phyloP scores from a whole-genome alignment of 2,329 filamentous ascomycete species.

The Fusarium sp. region DNA sequence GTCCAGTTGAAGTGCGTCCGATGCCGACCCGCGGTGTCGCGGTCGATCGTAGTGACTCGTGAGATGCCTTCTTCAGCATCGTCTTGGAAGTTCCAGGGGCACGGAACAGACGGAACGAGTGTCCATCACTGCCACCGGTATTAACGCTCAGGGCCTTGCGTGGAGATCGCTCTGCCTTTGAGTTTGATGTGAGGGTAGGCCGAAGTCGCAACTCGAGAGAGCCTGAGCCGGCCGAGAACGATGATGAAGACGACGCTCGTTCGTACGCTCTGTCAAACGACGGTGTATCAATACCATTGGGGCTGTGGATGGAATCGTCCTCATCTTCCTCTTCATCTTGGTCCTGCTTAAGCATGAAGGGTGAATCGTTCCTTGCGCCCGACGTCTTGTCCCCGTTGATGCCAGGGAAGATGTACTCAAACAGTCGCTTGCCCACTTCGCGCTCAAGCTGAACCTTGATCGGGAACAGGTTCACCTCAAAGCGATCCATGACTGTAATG shows the following conservation, averaged over 20 bases:
- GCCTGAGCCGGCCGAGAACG: slow-evolving; percentile 73
- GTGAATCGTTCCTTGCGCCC: slow-evolving; percentile 68
- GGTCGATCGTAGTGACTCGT: slow-evolving; percentile 64
- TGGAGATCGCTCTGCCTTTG: slow-evolving; percentile 49
- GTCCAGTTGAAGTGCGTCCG: slow-evolving; percentile 59
- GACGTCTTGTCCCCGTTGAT: slow-evolving; percentile 67
- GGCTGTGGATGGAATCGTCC: slow-evolving; percentile 54
- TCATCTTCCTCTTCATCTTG: slow-evolving; percentile 60
- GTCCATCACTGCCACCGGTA: slow-evolving; percentile 57
- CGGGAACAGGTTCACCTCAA: slow-evolving; percentile 93
- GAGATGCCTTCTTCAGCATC: slow-evolving; percentile 64
- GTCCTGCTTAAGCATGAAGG: slow-evolving; percentile 64
- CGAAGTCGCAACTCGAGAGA: slow-evolving; percentile 85
- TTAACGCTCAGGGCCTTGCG: slow-evolving; percentile 64
- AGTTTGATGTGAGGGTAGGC: slow-evolving; percentile 78
- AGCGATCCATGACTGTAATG: slow-evolving; percentile 96
- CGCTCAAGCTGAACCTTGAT: slow-evolving; percentile 94
- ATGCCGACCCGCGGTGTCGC: slow-evolving; percentile 56
- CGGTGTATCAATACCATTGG: slow-evolving; percentile 51
- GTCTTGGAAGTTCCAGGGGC: slow-evolving; percentile 57
- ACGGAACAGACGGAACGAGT: slow-evolving; percentile 65
- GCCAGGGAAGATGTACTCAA: slow-evolving; percentile 97
- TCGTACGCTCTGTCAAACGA: slow-evolving; percentile 60
- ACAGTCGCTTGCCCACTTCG: slow-evolving; percentile 90
- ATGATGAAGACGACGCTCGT: slow-evolving; percentile 55